These are phyloP conservation scores for Anisodus tanguticus DNA, from an alignment of 257 asterid species.

Conservation along the genomic window DNA sequence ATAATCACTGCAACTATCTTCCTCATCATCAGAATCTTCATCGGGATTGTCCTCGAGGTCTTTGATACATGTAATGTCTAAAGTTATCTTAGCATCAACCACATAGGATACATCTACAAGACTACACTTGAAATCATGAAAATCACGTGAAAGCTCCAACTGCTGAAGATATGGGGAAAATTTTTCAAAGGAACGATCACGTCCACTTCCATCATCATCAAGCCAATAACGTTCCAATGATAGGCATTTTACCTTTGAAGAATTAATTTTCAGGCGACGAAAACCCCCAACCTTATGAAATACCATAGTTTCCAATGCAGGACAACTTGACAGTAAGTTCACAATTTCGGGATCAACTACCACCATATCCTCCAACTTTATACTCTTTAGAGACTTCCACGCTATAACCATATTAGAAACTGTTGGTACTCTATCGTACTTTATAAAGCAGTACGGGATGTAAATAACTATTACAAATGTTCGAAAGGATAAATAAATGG, in stretches of 20 bases:
- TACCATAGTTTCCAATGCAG: neutral
- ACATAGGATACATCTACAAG: neutral
- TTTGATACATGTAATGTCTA: constrained; percentile 1
- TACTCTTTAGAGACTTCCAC: too few species aligned
- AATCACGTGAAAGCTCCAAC: neutral
- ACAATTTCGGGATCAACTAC: too few species aligned
- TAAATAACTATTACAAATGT: too few species aligned
- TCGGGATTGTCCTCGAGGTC: too few species aligned
- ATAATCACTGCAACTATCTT: neutral
- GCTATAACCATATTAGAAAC: too few species aligned
- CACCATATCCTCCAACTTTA: too few species aligned
- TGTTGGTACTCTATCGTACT: too few species aligned
- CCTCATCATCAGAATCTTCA: neutral
- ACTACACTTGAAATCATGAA: neutral
- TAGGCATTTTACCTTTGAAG: neutral
- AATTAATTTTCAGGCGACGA: neutral
- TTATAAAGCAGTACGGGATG: too few species aligned
- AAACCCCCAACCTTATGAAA: neutral
- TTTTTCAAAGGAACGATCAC: neutral
- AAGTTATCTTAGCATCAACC: constrained; percentile 10
- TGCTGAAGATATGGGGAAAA: neutral
- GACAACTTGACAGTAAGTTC: too few species aligned
- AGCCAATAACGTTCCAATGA: neutral
- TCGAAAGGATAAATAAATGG: too few species aligned
- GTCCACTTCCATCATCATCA: neutral